Base-by-base conservation (phyloP, 2,329 filamentous ascomycete genomes). In the Juglanconis oblonga region DNA sequence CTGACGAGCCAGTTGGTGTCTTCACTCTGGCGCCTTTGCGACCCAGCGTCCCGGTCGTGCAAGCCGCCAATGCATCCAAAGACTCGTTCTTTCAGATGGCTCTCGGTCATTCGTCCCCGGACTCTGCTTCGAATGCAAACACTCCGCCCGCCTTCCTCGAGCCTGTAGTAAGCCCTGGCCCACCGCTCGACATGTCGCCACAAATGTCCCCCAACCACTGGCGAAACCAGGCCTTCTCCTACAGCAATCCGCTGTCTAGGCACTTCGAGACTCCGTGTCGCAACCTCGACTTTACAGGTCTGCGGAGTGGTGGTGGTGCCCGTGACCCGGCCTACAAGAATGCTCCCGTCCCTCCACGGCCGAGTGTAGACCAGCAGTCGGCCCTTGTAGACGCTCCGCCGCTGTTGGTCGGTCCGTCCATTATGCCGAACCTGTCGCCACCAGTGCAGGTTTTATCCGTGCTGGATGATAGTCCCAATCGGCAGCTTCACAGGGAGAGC, bases 151-250 rank as follows among this genome's bases (percentile, higher is more conserved):
- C 32, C 17, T 59, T 51, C 38, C 58, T 63, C 7, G 61, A 63
- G 40, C 61, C 61, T 13, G 45, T 52, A 8, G 48, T 63, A 40
- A 52, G 55, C 4, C 49, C 59, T 11, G 61, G 61, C 13, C 61
- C 61, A 8, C 56, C 59, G 3, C 59, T 48, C 8, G 50, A 60
- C n/a, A 57, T 57, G 61, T 57, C 61, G 1, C 58, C 61, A n/a
- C 48, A 49, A 8, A 62, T 63, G 61, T 60, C 61, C 2, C 58
- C 61, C 4, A 61, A 51, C 9, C 38, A 56, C 11, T 63, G 58
- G 11, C 61, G 55, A 35, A 55, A 55, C 4, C 58, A 47, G 40
- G 58, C 54, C 17, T 63, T 61, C 29, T 48, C 48, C 3, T 44
- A 52, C 13, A 40, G 47, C 3, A 55, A 61, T 17, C 17, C 51